These are phyloP conservation scores for Aspergillus sergii DNA, from an alignment of 2,329 filamentous ascomycete genomes.

Conservation along the genomic window DNA sequence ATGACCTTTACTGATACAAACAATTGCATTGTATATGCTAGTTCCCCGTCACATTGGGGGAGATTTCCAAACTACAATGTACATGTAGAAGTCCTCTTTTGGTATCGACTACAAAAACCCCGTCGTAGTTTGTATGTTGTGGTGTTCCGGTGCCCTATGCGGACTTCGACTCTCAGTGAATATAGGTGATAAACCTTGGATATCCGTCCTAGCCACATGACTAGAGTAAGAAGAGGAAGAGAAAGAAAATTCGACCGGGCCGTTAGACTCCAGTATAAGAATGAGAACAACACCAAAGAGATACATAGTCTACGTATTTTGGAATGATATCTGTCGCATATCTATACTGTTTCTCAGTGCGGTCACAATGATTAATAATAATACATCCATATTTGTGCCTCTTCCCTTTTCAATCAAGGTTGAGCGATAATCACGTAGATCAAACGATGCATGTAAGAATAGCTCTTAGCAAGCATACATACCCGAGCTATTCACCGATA, in stretches of 20 bases:
- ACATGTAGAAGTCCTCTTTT: not conserved
- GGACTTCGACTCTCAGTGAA: not conserved
- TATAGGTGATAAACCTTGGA: not conserved
- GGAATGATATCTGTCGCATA: no score
- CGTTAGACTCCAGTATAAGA: not conserved
- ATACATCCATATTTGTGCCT: no score
- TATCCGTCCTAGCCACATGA: no score
- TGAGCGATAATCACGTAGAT: no score
- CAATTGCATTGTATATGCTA: not conserved
- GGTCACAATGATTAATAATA: no score
- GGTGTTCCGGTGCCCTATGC: not conserved
- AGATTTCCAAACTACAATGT: not conserved
- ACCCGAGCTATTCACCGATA: no score
- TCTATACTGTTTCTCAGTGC: no score
- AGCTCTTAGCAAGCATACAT: no score
- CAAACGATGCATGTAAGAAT: no score
- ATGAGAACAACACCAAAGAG: not conserved
- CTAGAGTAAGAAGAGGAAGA: not conserved
- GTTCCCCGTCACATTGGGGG: not conserved
- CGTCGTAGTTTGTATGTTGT: not conserved
- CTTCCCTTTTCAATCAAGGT: no score
- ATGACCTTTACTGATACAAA: not conserved
- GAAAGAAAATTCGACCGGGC: not conserved
- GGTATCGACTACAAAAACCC: not conserved
- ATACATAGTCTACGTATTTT: not conserved